Conservation (phyloP, 1,284 basidiomycete genomes). For the Cutaneotrichosporon mucoides region DNA sequence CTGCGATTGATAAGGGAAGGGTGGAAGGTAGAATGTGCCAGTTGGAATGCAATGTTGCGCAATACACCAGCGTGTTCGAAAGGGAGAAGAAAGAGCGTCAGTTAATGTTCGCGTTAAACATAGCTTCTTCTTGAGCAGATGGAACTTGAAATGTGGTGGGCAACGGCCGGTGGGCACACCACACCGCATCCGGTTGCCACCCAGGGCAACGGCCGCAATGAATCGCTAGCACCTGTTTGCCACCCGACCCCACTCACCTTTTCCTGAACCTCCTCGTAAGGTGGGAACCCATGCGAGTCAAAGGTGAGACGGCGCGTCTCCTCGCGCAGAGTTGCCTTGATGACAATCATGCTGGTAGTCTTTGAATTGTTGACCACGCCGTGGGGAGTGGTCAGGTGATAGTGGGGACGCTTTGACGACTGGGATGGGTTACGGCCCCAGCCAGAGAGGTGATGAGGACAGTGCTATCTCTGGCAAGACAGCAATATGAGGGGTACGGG, state of each 20-base stretch:
- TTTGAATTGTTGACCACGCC: not conserved
- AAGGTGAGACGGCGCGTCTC: conserved; percentile 47
- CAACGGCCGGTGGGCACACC: not conserved
- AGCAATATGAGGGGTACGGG: no score
- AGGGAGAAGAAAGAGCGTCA: not conserved
- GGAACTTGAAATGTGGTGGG: no score
- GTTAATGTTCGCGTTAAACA: not conserved
- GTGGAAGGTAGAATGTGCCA: not conserved
- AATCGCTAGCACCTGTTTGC: not conserved
- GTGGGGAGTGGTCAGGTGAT: not conserved
- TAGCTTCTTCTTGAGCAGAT: no score
- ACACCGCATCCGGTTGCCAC: conserved; percentile 6
- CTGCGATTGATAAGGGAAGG: conserved; percentile 19
- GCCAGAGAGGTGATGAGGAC: no score
- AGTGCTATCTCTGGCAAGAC: no score
- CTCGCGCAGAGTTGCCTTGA: conserved; percentile 48
- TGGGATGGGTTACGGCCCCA: not conserved
- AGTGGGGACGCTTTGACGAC: not conserved
- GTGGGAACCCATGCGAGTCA: conserved; percentile 38
- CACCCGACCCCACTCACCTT: conserved; percentile 34
- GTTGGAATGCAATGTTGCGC: not conserved
- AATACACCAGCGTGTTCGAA: no score
- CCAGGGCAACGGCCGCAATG: not conserved
- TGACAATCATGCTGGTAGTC: conserved; percentile 31
- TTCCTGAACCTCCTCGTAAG: conserved; percentile 39